Evolutionary conservation across 2,329 filamentous ascomycete species (phyloP).

Genomic region (Cucurbitaria berberidis): DNA sequence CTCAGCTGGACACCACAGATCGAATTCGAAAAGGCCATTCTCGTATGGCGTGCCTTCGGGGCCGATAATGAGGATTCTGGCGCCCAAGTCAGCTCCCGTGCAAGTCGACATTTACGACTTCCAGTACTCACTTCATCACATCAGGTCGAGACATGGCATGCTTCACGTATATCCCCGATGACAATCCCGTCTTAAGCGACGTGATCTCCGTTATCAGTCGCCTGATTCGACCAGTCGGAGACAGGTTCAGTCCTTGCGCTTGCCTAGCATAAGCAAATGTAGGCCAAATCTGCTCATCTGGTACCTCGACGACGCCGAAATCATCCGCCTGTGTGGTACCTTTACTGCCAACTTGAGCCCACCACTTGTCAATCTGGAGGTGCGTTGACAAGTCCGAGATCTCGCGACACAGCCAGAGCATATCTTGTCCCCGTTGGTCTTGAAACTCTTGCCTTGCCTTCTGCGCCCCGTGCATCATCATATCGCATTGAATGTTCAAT

Average conservation of each 20-base stretch:
- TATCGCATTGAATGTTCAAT: conserved; percentile 23
- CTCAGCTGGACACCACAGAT: conserved; percentile 51
- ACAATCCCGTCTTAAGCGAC: conserved; percentile 53
- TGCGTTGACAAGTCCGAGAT: conserved; percentile 35
- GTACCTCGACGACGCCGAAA: conserved; percentile 35
- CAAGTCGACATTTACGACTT: neutral
- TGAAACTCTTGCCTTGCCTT: conserved; percentile 15
- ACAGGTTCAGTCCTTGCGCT: conserved; percentile 6
- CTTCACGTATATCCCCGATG: conserved; percentile 58
- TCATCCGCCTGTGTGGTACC: neutral
- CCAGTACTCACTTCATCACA: conserved; percentile 49
- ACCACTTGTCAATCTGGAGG: conserved; percentile 10
- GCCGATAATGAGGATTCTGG: conserved; percentile 50
- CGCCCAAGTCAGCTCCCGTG: conserved; percentile 28
- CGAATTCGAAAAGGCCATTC: conserved; percentile 60
- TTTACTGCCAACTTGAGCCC: neutral
- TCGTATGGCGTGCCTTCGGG: conserved; percentile 60
- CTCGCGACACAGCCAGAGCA: conserved; percentile 40
- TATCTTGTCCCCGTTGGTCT: conserved; percentile 28
- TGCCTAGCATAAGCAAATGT: conserved; percentile 20
- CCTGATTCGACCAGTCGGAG: conserved; percentile 53
- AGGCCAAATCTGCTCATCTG: conserved; percentile 47
- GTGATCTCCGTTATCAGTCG: conserved; percentile 50
- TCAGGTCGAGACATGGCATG: conserved; percentile 54
- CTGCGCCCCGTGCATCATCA: conserved; percentile 19